Evolutionary conservation across 2,329 filamentous ascomycete species (phyloP).

Genomic region (Colletotrichum limetticola): DNA sequence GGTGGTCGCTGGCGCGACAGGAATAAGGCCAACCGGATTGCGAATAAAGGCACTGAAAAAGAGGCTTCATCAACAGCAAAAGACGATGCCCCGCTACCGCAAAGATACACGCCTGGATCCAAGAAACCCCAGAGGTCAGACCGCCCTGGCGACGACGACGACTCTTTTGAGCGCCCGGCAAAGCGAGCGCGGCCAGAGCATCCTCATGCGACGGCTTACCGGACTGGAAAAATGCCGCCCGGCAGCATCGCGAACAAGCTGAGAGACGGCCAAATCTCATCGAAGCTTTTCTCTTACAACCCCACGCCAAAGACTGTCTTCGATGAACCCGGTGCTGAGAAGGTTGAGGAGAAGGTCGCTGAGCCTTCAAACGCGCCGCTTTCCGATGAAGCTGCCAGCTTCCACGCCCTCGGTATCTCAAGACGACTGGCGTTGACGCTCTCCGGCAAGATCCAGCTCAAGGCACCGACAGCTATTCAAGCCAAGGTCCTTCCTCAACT

Average conservation of each 20-base stretch:
- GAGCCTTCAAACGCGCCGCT: constrained; percentile 93
- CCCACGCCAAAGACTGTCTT: constrained; percentile 75
- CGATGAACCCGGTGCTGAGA: constrained; percentile 57
- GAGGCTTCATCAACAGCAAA: constrained; percentile 42
- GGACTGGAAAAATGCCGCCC: constrained; percentile 48
- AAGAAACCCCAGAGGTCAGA: constrained; percentile 35
- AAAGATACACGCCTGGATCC: constrained; percentile 24
- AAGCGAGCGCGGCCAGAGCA: constrained; percentile 58
- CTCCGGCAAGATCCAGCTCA: constrained; percentile 85
- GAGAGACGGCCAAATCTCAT: constrained; percentile 73
- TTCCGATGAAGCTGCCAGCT: constrained; percentile 84
- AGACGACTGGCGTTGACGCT: constrained; percentile 84
- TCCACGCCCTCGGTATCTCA: constrained; percentile 86
- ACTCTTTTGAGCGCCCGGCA: constrained; percentile 45
- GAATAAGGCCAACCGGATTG: constrained; percentile 78
- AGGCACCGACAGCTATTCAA: constrained; percentile 94
- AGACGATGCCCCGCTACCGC: constrained; percentile 32
- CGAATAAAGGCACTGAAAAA: constrained; percentile 45
- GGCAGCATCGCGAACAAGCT: constrained; percentile 44
- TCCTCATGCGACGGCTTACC: constrained; percentile 43
- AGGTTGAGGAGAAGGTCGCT: constrained; percentile 58
- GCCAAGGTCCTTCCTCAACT: constrained; percentile 87
- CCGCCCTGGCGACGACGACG: constrained; percentile 42
- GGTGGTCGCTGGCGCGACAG: constrained; percentile 96
- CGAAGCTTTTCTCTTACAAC: constrained; percentile 92